Base-by-base conservation (phyloP, 2,329 filamentous ascomycete genomes). In the Corniculantispora saksenae region DNA sequence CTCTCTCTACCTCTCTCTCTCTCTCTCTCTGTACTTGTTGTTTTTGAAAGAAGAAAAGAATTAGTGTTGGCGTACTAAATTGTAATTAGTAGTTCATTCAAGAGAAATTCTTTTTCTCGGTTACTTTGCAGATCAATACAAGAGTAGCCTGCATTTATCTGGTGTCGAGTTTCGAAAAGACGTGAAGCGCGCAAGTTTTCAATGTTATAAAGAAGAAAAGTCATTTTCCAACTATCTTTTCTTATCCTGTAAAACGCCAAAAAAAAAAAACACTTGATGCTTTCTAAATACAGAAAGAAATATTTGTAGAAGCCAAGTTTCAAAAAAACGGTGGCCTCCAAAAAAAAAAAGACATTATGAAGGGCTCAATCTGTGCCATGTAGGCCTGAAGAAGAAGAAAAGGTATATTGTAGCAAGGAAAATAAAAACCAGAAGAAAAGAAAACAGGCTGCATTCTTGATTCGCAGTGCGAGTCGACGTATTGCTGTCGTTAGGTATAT, bases 1-100 rank as follows among this genome's bases (percentile, higher is more conserved):
- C 29, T 64, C 62, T 59, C 29, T 66, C 51, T 61, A 57, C 61
- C 66, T 64, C 53, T 58, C 53, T 59, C 45, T 29, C 25, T 65
- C 55, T 55, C 61, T 61, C 38, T 47, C 32, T 38, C 25, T 63
- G 7, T 40, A 5, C 19, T 19, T 63, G 40, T 48, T 55, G 21
- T 47, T 62, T 54, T 27, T 25, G 35, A 29, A 43, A 23, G 47
- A 47, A 62, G 15, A 56, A 61, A 56, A 63, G 47, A 6, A 55
- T 40, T n/a, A 51, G 60, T 63, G 50, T 63, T 55, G 60, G 60
- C 60, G 50, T 63, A 55, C 40, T 51, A 63, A 63, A 21, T 63
- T 63, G 60, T 63, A 56, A 55, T 63, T 63, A 56, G 40, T 19
- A 55, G 19, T 35, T 29, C 38, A 40, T 40, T 15, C 19, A n/a